These are phyloP conservation scores for Tricholoma sp. DNA, from an alignment of 768 basidiomycete genomes.

Conservation along the genomic window DNA sequence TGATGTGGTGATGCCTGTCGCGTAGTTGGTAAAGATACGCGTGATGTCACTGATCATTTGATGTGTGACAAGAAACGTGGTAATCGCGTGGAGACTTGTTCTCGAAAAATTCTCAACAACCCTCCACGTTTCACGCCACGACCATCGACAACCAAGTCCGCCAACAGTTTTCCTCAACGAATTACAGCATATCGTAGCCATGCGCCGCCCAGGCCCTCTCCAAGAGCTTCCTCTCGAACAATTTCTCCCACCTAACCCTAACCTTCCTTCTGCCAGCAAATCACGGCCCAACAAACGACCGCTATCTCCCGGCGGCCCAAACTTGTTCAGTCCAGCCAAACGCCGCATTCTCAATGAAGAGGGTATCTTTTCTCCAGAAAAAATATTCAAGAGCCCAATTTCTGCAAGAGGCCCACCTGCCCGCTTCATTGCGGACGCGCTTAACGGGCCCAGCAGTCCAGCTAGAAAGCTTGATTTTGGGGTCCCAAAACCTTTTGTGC, in stretches of 20 bases:
- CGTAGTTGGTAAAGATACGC: constrained; percentile 13
- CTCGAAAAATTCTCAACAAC: constrained; percentile 2
- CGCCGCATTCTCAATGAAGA: constrained; percentile 59
- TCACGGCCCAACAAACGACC: constrained; percentile 52
- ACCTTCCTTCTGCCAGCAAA: constrained; percentile 21
- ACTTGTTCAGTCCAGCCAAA: constrained; percentile 57
- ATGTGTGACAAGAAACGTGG: constrained; percentile 9
- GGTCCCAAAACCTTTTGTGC: constrained; percentile 25
- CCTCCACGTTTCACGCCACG: neutral
- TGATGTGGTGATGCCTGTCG: constrained; percentile 66
- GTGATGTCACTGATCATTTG: constrained; percentile 15
- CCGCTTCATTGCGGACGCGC: constrained; percentile 19
- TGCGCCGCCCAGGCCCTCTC: constrained; percentile 49
- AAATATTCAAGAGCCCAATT: constrained; percentile 31
- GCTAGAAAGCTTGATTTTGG: constrained; percentile 53
- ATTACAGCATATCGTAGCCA: constrained; percentile 8
- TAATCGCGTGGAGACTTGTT: constrained; percentile 3
- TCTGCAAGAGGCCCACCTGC: constrained; percentile 13
- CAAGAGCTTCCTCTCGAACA: constrained; percentile 54
- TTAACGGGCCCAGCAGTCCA: constrained; percentile 34
- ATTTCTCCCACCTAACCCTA: constrained; percentile 37
- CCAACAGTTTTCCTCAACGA: neutral
- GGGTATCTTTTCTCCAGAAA: constrained; percentile 37
- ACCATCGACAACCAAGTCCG: too few relatives aligned
- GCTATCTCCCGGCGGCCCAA: constrained; percentile 47